These are phyloP conservation scores for Apiosordaria backusii DNA, from an alignment of 495 filamentous ascomycete genomes.

Conservation along the genomic window DNA sequence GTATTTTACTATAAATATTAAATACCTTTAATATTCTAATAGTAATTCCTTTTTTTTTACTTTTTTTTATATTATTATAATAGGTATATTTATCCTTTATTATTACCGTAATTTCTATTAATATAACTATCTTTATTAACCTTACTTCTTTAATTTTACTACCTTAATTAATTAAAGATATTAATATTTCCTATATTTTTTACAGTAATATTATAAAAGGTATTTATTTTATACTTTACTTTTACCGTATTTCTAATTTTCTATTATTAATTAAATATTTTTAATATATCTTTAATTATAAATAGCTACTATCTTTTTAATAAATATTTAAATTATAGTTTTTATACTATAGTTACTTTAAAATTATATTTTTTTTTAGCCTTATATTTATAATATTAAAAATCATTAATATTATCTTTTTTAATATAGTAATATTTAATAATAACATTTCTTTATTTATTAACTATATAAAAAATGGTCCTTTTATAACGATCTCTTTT, in stretches of 20 bases:
- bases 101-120: neutral
- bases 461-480: neutral
- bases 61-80: neutral
- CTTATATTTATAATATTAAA: neutral
- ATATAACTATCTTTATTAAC: neutral
- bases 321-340: too few relatives aligned
- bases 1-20: constrained; percentile 6
- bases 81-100: neutral
- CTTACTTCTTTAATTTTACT: too few relatives aligned
- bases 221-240: neutral
- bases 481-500: neutral
- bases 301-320: neutral
- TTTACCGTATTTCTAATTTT: neutral
- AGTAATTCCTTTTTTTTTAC: neutral
- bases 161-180: too few relatives aligned
- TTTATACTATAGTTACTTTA: neutral
- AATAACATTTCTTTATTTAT: neutral
- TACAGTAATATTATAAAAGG: too few relatives aligned
- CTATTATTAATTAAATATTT: neutral
- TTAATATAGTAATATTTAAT: neutral
- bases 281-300: neutral
- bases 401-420: neutral
- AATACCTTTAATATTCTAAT: neutral
- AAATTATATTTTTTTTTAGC: neutral
- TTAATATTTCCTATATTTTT: too few relatives aligned